These are phyloP conservation scores for Alternaria sp. DNA, from an alignment of 2,329 filamentous ascomycete species.

Conservation along the genomic window DNA sequence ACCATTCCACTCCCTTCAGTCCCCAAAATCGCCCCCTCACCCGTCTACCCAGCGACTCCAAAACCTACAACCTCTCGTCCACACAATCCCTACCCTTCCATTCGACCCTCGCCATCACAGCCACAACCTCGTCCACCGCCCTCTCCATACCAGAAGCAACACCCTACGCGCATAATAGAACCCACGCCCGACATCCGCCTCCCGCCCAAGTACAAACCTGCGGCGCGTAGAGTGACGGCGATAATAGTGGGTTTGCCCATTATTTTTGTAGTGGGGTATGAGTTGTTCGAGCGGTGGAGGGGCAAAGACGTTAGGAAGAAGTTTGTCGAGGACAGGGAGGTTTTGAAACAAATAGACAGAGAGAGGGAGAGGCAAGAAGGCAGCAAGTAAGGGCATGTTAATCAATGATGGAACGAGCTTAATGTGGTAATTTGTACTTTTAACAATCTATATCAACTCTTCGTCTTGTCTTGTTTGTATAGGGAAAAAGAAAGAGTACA, in stretches of 20 bases:
- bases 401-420: neutral
- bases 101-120: neutral
- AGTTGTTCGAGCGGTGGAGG: conserved; percentile 41
- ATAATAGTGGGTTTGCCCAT: conserved; percentile 50
- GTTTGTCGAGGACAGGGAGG: conserved; percentile 14
- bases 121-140: neutral
- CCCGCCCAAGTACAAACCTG: conserved; percentile 45
- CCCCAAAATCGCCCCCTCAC: conserved; percentile 26
- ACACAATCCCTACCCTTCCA: conserved; percentile 11
- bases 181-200: conserved; percentile 31
- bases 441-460: neutral
- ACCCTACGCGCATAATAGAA: conserved; percentile 28
- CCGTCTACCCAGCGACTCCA: conserved; percentile 5
- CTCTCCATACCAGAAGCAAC: neutral
- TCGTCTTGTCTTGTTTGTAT: neutral
- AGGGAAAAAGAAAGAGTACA: neutral
- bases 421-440: neutral
- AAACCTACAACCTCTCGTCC: conserved; percentile 5
- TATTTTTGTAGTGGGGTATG: conserved; percentile 44
- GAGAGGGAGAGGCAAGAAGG: neutral
- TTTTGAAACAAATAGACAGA: neutral
- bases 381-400: neutral
- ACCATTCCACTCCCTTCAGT: conserved; percentile 38
- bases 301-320: conserved; percentile 26
- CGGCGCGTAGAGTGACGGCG: conserved; percentile 40